phyloP scores from a whole-genome alignment of 1,139 yeast species.

The Protomyces inouyei region DNA sequence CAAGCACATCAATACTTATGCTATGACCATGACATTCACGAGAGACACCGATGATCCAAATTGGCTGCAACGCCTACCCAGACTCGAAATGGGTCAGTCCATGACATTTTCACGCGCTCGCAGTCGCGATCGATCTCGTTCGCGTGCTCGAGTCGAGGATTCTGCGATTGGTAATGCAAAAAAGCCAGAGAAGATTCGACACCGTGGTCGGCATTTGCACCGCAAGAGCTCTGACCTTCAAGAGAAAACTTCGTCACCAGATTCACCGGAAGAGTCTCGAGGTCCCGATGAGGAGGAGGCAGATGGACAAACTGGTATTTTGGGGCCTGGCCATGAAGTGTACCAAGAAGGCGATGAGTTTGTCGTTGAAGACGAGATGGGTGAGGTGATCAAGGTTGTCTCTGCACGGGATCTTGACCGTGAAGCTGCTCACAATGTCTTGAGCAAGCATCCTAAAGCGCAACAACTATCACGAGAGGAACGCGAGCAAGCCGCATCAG shows the following conservation, averaged over 20 bases:
- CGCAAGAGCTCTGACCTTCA: slow-evolving; percentile 3
- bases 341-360: slow-evolving; percentile 77
- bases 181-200: neutral
- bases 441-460: slow-evolving; percentile 5
- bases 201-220: neutral
- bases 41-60: slow-evolving; percentile 57
- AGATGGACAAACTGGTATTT: neutral
- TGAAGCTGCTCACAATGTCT: slow-evolving; percentile 29
- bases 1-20: slow-evolving; percentile 81
- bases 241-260: neutral
- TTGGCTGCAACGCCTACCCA: slow-evolving; percentile 86
- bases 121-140: slow-evolving; percentile 1
- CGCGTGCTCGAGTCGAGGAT: slow-evolving; percentile 6
- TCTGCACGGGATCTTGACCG: slow-evolving; percentile 36
- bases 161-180: slow-evolving; percentile 20
- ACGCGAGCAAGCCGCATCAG: slow-evolving; percentile 33
- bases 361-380: slow-evolving; percentile 83
- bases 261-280: neutral
- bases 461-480: slow-evolving; percentile 27
- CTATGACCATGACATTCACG: slow-evolving; percentile 87
- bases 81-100: slow-evolving; percentile 67
- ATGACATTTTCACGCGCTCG: slow-evolving; percentile 78
- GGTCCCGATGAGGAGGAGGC: neutral
- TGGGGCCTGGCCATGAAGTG: slow-evolving; percentile 43
- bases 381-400: slow-evolving; percentile 82